Evolutionary conservation across 768 basidiomycete species (phyloP).

Genomic region (Tylopilus subfusipes): DNA sequence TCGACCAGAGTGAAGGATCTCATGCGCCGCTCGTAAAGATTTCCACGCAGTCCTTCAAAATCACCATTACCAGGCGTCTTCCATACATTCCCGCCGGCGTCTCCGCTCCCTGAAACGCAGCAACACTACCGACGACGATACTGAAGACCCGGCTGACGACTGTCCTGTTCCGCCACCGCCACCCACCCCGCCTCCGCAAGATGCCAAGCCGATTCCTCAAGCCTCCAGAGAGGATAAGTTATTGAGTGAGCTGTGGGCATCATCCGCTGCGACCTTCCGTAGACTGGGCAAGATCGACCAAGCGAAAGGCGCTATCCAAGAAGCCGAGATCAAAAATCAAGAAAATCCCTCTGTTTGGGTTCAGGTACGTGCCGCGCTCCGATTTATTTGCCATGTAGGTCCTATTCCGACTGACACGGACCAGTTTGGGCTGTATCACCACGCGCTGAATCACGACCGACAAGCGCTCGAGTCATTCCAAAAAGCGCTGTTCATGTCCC

Average conservation of each 20-base stretch:
- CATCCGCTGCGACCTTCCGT: constrained; percentile 92
- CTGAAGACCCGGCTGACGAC: constrained; percentile 32
- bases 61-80: constrained; percentile 67
- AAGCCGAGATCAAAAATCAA: constrained; percentile 88
- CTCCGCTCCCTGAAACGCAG: constrained; percentile 45
- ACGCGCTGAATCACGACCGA: constrained; percentile 52
- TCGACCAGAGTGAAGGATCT: neutral
- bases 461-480: constrained; percentile 74
- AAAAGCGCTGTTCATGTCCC: constrained; percentile 86
- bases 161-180: constrained; percentile 35
- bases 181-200: constrained; percentile 34
- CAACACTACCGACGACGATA: constrained; percentile 32
- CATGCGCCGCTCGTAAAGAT: constrained; percentile 39
- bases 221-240: constrained; percentile 61
- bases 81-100: constrained; percentile 77
- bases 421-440: constrained; percentile 73
- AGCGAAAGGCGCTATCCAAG: constrained; percentile 85
- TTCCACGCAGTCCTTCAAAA: constrained; percentile 64
- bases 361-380: constrained; percentile 56
- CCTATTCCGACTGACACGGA: constrained; percentile 1
- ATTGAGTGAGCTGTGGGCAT: constrained; percentile 86
- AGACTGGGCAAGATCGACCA: constrained; percentile 88
- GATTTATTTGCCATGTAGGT: neutral
- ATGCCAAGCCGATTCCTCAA: constrained; percentile 31
- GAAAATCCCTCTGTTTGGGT: constrained; percentile 91